Evolutionary conservation across 306 rosid genomes (phyloP), one percentile per base, ranked within the genome.

Genomic region (Vachellia collinsii): DNA sequence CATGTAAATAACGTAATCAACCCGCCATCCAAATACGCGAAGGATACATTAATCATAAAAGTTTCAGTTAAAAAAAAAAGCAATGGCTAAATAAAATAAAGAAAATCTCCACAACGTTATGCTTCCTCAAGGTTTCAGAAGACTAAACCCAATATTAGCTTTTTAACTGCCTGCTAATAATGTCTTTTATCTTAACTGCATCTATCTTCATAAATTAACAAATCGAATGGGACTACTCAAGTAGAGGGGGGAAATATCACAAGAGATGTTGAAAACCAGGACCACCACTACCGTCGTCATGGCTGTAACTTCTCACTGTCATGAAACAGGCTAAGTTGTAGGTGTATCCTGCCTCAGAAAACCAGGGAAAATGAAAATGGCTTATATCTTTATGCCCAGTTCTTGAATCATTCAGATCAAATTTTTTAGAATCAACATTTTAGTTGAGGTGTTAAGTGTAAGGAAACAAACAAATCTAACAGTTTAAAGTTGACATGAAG

Each of bases 71-170:
- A 2, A 38, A 38, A 51, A 17, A 51, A 51, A 48, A 51, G 54
- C 36, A 67, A 43, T 61, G 44, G 63, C 69, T 62, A 63, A 42
- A 61, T 72, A 38, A 70, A 82, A 62, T 2, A 41, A 71, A 62
- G 6, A 20, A 62, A 72, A 47, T 29, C 67, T 59, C 42, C 58
- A 23, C 56, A 58, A 34, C 54, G 68, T 58, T 54, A 54, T 68
- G 8, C 38, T 5, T 23, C 34, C 64, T 65, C 8, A 54, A 11
- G 14, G 64, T 22, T 66, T 51, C 41, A 51, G 58, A 23, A 70
- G 48, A 71, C 36, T 62, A 39, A 54, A 48, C 42, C 69, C 38
- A 61, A 77, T 54, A 43, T 50, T 14, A 44, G 43, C 13, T 46
- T 61, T 69, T 23, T 59, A 47, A 39, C 66, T 48, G 42, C 4